Conservation (phyloP, 2,329 filamentous ascomycete genomes). For the Aureobasidium vineae region DNA sequence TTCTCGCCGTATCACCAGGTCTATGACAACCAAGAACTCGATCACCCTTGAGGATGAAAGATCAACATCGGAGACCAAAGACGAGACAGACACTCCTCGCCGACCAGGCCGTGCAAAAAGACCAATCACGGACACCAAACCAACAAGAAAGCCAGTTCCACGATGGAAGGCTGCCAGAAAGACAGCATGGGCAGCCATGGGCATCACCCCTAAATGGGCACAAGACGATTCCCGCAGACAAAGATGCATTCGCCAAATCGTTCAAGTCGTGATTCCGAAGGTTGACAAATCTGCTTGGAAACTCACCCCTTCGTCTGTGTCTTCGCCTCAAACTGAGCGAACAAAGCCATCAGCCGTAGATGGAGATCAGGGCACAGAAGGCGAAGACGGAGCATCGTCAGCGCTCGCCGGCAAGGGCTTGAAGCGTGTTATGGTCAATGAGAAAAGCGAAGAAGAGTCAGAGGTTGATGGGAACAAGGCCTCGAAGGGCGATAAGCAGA, state of each 20-base stretch:
- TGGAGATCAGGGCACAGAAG: no score
- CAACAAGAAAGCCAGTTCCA: not conserved
- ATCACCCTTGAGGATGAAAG: no score
- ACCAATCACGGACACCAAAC: not conserved
- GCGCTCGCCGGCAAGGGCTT: not conserved
- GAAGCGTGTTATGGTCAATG: not conserved
- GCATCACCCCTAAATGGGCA: not conserved
- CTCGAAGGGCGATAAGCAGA: not conserved
- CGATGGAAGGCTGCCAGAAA: not conserved
- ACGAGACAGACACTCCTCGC: not conserved
- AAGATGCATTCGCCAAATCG: not conserved
- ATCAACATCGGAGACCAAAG: not conserved
- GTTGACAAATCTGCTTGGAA: not conserved
- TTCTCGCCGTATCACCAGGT: not conserved
- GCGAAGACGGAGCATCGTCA: not conserved
- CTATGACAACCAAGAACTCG: not conserved
- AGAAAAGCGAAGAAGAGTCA: not conserved
- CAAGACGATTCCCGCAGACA: not conserved
- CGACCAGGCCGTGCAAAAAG: not conserved
- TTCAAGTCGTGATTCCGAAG: not conserved
- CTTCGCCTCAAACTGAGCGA: not conserved
- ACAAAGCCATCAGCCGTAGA: not conserved
- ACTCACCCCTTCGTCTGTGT: not conserved
- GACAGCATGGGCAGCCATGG: not conserved
- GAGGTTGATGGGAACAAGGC: not conserved